phyloP scores from a whole-genome alignment of 768 basidiomycete species.

The Cubamyces lactineus region DNA sequence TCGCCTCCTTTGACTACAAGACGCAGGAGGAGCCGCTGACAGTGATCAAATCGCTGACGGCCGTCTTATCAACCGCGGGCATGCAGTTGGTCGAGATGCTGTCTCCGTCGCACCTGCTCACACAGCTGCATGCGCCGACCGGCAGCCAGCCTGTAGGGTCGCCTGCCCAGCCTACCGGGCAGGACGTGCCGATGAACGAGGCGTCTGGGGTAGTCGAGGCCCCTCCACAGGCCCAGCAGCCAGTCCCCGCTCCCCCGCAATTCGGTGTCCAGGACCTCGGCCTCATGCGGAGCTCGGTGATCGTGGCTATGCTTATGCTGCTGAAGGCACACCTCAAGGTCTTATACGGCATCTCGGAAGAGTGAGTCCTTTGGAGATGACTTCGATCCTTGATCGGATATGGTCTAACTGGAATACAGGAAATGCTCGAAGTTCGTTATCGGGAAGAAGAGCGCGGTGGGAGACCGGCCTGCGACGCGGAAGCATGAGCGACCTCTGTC shows the following conservation, averaged over 20 bases:
- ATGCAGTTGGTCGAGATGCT: slow-evolving; percentile 79
- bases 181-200: slow-evolving; percentile 9
- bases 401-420: slow-evolving; percentile 42
- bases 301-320: slow-evolving; percentile 84
- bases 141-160: not conserved
- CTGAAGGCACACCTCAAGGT: slow-evolving; percentile 85
- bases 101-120: slow-evolving; percentile 70
- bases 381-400: slow-evolving; percentile 3
- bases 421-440: slow-evolving; percentile 89
- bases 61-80: slow-evolving; percentile 75
- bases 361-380: slow-evolving; percentile 54
- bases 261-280: slow-evolving; percentile 26
- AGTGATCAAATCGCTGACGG: slow-evolving; percentile 78
- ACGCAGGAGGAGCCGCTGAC: slow-evolving; percentile 91
- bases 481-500: slow-evolving; percentile 63
- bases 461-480: slow-evolving; percentile 78
- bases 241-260: slow-evolving; percentile 9
- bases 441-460: slow-evolving; percentile 88
- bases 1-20: slow-evolving; percentile 91
- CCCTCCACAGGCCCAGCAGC: not conserved
- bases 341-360: slow-evolving; percentile 86
- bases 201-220: slow-evolving; percentile 5
- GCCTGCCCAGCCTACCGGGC: not conserved
- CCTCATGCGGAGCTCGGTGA: slow-evolving; percentile 68
- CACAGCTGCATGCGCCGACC: slow-evolving; percentile 53